phyloP scores from a whole-genome alignment of 768 basidiomycete genomes.

The Lactarius indigo region DNA sequence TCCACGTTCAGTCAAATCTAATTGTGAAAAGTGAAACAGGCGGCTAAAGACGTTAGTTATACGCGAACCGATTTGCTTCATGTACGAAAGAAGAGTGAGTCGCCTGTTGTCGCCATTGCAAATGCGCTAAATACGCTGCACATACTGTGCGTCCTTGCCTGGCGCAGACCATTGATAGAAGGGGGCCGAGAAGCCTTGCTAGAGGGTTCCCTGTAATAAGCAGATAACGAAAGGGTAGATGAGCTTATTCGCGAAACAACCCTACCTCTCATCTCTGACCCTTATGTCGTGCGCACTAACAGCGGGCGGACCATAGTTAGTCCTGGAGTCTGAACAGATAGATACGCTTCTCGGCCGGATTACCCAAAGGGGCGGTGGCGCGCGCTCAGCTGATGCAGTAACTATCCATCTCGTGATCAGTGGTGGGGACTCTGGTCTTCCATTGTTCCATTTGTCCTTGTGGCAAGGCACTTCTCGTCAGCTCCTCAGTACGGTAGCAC shows the following conservation, averaged over 20 bases:
- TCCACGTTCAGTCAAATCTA: background rate
- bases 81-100: background rate
- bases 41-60: background rate
- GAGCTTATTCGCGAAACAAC: background rate
- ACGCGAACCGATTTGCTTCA: background rate
- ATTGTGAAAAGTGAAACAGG: background rate
- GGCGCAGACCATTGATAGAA: background rate
- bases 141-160: background rate
- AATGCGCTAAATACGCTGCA: background rate
- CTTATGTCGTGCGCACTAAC: background rate
- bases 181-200: background rate
- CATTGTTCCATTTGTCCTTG: background rate
- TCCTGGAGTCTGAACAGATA: background rate
- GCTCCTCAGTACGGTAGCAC: too few species aligned
- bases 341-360: background rate
- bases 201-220: background rate
- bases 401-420: background rate
- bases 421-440: background rate
- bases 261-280: background rate
- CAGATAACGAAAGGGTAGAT: background rate
- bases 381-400: background rate
- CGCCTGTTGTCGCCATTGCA: background rate
- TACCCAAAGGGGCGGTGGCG: background rate
- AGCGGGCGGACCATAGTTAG: background rate
- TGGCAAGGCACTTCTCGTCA: background rate